Evolutionary conservation across 177 flowering plant species (phyloP), one percentile per base, ranked within the genome.

Genomic region (Vitis hybrid): DNA sequence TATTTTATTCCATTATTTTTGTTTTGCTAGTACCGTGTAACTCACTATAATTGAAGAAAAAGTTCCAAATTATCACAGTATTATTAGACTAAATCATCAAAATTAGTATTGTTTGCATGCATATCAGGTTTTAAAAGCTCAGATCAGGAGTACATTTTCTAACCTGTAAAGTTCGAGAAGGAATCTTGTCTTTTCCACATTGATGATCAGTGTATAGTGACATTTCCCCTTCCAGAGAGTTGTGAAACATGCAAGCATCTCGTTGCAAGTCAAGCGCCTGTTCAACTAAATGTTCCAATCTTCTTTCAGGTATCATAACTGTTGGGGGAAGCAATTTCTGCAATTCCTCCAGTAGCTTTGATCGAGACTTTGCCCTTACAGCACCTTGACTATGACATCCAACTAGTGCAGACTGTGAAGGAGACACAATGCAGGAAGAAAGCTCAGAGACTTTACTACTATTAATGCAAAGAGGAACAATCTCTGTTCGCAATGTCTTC

Each of bases 161-260:
- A 65, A 92, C 98, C 98, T 92, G 98, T 68, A 80, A 65, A 26
- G 93, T 91, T 69, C 63, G 84, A 72, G 87, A 85, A 64, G 98
- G 98, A 70, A 93, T 86, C 64, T 81, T 83, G 56, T 81, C 81
- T 81, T 72, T 86, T 60, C 97, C 93, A 78, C 98, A 93, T 9
- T 82, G 87, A 81, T 93, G 97, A 80, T 93, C 94, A 2, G 89
- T 65, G 65, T 87, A 89, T 69, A 93, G 76, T 32, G 98, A 93
- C 74, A 90, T 64, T 54, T 85, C 87, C 74, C 79, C 75, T 54
- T 85, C 86, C 71, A 80, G 69, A 12, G 96, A 75, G 67, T 93
- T 93, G 77, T 93, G 98, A 77, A 86, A 93, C 61, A 74, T 56
- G 76, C 98, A 93, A 77, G 87, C 79, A 66, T 82, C 89, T 26